Evolutionary conservation across 805 yeast genomes (phyloP).

Genomic region (Schizosaccharomyces japonicus): DNA sequence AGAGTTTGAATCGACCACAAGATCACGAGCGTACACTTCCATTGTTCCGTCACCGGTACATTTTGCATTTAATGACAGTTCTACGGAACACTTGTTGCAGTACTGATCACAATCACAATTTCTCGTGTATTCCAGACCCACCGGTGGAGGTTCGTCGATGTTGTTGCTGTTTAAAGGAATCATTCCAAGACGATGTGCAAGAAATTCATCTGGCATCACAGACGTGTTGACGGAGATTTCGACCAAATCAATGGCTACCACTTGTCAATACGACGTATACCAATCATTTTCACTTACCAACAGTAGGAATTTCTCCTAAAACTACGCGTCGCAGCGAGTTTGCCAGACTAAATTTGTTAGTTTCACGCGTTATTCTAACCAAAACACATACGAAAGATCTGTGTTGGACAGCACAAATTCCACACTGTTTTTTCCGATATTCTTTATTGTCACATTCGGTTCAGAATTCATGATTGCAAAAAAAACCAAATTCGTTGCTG

Average conservation of each 20-base stretch:
- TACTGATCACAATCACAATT: slow-evolving; percentile 97
- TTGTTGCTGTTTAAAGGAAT: slow-evolving; percentile 70
- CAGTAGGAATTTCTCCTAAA: slow-evolving; percentile 89
- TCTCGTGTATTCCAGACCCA: slow-evolving; percentile 47
- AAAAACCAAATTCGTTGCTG: not conserved
- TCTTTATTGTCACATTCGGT: slow-evolving; percentile 73
- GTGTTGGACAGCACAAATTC: slow-evolving; percentile 73
- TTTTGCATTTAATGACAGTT: slow-evolving; percentile 59
- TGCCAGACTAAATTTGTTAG: slow-evolving; percentile 28
- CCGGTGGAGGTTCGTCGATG: slow-evolving; percentile 29
- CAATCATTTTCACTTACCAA: slow-evolving; percentile 17
- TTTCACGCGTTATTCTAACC: not conserved
- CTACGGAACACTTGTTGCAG: slow-evolving; percentile 86
- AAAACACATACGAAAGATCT: slow-evolving; percentile 33
- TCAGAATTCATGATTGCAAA: slow-evolving; percentile 16
- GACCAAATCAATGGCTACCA: slow-evolving; percentile 67
- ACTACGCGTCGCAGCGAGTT: slow-evolving; percentile 78
- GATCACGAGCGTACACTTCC: slow-evolving; percentile 73
- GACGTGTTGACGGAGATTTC: slow-evolving; percentile 83
- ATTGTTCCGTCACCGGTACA: slow-evolving; percentile 73
- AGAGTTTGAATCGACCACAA: slow-evolving; percentile 20
- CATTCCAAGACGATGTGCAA: slow-evolving; percentile 80
- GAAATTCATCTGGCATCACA: slow-evolving; percentile 88
- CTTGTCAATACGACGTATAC: not conserved
- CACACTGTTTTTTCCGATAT: slow-evolving; percentile 63